These are phyloP conservation scores for Phoenix roebelenii DNA, from an alignment of 176 grass and related monocot genomes.

Conservation along the genomic window DNA sequence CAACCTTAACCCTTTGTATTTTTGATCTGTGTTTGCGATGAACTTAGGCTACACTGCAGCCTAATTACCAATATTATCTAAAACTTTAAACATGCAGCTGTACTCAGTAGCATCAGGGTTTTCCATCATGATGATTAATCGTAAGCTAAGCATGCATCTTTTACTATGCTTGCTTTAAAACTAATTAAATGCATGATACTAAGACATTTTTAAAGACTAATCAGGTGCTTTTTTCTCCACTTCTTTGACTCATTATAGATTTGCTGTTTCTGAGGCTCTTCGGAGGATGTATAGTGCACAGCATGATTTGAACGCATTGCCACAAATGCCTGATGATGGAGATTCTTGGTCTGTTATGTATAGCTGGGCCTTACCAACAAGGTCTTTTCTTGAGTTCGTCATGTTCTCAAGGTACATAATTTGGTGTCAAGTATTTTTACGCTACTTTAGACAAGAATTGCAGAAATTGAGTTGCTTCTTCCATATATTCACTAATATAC, in stretches of 20 bases:
- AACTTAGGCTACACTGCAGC: too few species aligned
- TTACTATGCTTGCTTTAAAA: too few species aligned
- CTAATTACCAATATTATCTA: too few species aligned
- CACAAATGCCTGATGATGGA: conserved; percentile 64
- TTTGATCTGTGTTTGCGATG: too few species aligned
- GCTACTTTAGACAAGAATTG: conserved; percentile 7
- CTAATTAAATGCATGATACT: too few species aligned
- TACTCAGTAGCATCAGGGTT: too few species aligned
- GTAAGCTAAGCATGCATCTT: too few species aligned
- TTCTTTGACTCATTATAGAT: conserved; percentile 33
- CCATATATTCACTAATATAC: background rate
- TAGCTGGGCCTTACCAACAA: conserved; percentile 89
- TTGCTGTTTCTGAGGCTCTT: conserved; percentile 51
- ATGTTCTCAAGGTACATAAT: conserved; percentile 89
- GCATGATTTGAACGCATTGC: conserved; percentile 45
- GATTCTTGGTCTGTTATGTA: conserved; percentile 91
- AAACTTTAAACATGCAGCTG: too few species aligned
- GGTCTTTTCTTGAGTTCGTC: conserved; percentile 91
- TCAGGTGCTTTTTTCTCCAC: background rate
- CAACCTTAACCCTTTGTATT: too few species aligned
- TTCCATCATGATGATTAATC: too few species aligned
- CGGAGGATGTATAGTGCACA: conserved; percentile 79
- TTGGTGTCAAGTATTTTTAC: background rate
- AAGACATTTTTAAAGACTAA: too few species aligned
- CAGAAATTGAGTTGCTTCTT: background rate